phyloP scores from a whole-genome alignment of 495 filamentous ascomycete genomes.

The Talaromyces proteolyticus region DNA sequence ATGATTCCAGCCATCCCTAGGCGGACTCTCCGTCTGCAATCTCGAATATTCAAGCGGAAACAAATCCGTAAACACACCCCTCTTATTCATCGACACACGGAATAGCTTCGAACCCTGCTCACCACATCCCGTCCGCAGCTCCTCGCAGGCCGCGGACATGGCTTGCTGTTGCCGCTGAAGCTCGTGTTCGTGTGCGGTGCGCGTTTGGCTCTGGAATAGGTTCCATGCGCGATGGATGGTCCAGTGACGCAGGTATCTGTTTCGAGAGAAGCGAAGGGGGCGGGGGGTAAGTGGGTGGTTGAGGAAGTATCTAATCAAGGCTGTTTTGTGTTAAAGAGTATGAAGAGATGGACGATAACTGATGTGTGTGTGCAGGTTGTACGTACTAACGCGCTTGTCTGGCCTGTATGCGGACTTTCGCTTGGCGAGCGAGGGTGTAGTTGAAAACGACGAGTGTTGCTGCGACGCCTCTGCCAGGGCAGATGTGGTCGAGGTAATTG shows the following conservation, averaged over 20 bases:
- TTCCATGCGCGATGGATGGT: constrained; percentile 97
- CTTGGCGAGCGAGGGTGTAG: constrained; percentile 30
- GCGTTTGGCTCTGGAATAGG: constrained; percentile 60
- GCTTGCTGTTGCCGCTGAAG: constrained; percentile 71
- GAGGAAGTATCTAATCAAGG: constrained; percentile 61
- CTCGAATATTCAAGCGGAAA: constrained; percentile 87
- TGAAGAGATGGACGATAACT: background rate
- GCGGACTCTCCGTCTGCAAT: constrained; percentile 72
- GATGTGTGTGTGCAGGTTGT: constrained; percentile 3
- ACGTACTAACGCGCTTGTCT: constrained; percentile 47
- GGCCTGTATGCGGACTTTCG: constrained; percentile 18
- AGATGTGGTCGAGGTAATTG: constrained; percentile 5
- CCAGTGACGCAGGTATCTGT: constrained; percentile 91
- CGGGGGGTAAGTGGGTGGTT: constrained; percentile 61
- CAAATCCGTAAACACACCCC: constrained; percentile 57
- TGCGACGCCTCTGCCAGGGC: background rate
- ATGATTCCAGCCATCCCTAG: constrained; percentile 72
- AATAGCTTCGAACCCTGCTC: constrained; percentile 71
- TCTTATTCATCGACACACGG: constrained; percentile 79
- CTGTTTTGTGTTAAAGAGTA: constrained; percentile 20
- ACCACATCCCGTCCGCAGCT: constrained; percentile 62
- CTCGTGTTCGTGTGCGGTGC: constrained; percentile 51
- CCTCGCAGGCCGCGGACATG: constrained; percentile 77
- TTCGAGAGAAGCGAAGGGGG: constrained; percentile 79
- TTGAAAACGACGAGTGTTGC: constrained; percentile 30